A percentile compares a stretch with the other conserved stretches of the same genome.
These are phyloP conservation scores for Metschnikowia dekortorum DNA, from an alignment of 805 yeast genomes.

Conservation along the genomic window DNA sequence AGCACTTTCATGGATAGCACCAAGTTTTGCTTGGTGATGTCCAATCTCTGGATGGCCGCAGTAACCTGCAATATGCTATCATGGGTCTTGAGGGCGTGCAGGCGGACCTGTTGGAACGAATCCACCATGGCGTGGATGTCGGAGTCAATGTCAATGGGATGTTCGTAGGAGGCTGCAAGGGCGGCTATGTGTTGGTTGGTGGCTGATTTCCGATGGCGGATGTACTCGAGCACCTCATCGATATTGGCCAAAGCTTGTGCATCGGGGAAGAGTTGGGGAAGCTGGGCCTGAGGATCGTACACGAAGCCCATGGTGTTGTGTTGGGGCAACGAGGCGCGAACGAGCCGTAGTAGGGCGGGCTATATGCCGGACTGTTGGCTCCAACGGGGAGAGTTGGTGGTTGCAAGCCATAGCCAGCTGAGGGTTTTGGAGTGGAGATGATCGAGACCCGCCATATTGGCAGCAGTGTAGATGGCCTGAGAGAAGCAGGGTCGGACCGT, in stretches of 20 bases:
- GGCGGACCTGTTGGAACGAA: constrained; percentile 45
- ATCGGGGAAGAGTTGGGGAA: constrained; percentile 14
- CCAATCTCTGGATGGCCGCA: constrained; percentile 69
- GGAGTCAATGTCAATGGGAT: constrained; percentile 18
- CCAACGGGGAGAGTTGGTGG: too few relatives aligned
- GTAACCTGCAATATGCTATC: constrained; percentile 65
- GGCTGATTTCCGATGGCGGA: constrained; percentile 35
- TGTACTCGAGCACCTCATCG: constrained; percentile 12
- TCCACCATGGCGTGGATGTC: constrained; percentile 40
- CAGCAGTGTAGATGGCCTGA: too few relatives aligned
- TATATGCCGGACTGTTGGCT: background rate
- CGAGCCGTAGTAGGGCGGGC: background rate
- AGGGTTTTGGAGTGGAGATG: too few relatives aligned
- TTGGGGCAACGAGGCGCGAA: background rate
- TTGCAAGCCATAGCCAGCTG: too few relatives aligned
- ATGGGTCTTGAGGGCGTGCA: constrained; percentile 53
- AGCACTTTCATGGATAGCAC: constrained; percentile 81
- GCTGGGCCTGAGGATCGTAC: constrained; percentile 16
- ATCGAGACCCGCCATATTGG: too few relatives aligned
- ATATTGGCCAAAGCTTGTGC: constrained; percentile 13
- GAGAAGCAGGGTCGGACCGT: too few relatives aligned
- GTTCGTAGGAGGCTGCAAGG: constrained; percentile 33
- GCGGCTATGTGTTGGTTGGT: constrained; percentile 43
- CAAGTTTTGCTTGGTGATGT: constrained; percentile 77
- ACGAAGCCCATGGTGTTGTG: constrained; percentile 15